Evolutionary conservation across 2,329 filamentous ascomycete genomes (phyloP), one percentile per base, ranked within the genome.

Genomic region (Cercospora sp.): DNA sequence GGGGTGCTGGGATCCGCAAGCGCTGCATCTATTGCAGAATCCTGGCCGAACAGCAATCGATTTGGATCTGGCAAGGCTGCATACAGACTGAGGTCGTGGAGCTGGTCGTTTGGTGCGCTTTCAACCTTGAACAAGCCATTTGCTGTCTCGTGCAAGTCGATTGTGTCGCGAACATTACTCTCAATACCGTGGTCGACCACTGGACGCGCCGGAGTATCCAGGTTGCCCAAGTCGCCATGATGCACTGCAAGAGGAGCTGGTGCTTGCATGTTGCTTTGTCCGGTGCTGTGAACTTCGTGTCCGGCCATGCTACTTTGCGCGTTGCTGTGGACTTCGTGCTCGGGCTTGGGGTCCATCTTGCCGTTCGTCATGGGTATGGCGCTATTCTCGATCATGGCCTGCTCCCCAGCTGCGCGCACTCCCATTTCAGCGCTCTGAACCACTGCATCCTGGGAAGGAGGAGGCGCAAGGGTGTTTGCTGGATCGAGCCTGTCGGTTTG

Each of bases 121-220:
- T 21, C 60, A 4, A 40, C 28, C 12, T 67, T 49, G 58, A 43
- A 61, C 61, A 69, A 28, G 18, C 51, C 62, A 28, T 28, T 53
- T 10, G 65, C 58, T 12, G 53, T 40, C 30, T 58, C 18, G 21
- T 64, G 49, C 24, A 59, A 21, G 24, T 59, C 57, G 21, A 57
- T 40, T 12, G 66, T 69, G 34, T 70, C 67, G 60, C 71, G 70
- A n/a, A 72, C n/a, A 45, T 66, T 70, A 65, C 71, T 73, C 34
- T 67, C 68, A 10, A 71, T 58, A 13, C 68, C 68, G 60, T 73
- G 71, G 61, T 73, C 69, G 45, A 65, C 68, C 45, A 67, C 57
- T 21, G 65, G 67, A 18, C 60, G 67, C 13, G 57, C 62, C 5
- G 69, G 71, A 30, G 69, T 70, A 26, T 70, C 71, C 30, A 69